phyloP scores from a whole-genome alignment of 495 filamentous ascomycete genomes.

The Hypoxylon lienhwacheense region DNA sequence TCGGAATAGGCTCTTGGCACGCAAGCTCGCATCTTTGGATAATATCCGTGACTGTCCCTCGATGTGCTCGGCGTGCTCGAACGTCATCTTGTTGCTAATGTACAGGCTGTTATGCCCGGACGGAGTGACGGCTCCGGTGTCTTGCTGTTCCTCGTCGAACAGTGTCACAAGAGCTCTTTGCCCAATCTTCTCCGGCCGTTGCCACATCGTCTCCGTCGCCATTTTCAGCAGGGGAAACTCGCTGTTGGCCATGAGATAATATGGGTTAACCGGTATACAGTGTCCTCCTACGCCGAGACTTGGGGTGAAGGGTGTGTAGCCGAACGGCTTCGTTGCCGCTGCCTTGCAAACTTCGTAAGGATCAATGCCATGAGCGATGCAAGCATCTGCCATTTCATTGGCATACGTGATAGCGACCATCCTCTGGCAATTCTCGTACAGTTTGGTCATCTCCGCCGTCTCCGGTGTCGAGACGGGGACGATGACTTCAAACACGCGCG shows the following conservation, averaged over 20 bases:
- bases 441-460: slow-evolving; percentile 48
- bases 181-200: slow-evolving; percentile 37
- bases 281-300: slow-evolving; percentile 45
- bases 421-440: slow-evolving; percentile 48
- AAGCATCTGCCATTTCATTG: slow-evolving; percentile 50
- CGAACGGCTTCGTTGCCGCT: slow-evolving; percentile 46
- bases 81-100: not conserved
- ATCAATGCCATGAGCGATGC: slow-evolving; percentile 41
- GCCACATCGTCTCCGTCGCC: slow-evolving; percentile 40
- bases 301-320: slow-evolving; percentile 41
- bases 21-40: not conserved
- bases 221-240: slow-evolving; percentile 38
- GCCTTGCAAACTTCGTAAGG: slow-evolving; percentile 44
- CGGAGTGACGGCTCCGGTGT: not conserved
- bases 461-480: slow-evolving; percentile 45
- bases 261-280: slow-evolving; percentile 47
- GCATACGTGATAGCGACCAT: slow-evolving; percentile 46
- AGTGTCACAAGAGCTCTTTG: slow-evolving; percentile 19
- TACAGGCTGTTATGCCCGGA: not conserved
- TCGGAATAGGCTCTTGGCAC: not conserved
- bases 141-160: slow-evolving; percentile 5
- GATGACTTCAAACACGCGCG: slow-evolving; percentile 37
- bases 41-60: not conserved
- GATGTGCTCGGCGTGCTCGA: not conserved
- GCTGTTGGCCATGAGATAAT: slow-evolving; percentile 43